Evolutionary conservation across 768 basidiomycete species (phyloP).

Genomic region (Pulveroboletus sp.): DNA sequence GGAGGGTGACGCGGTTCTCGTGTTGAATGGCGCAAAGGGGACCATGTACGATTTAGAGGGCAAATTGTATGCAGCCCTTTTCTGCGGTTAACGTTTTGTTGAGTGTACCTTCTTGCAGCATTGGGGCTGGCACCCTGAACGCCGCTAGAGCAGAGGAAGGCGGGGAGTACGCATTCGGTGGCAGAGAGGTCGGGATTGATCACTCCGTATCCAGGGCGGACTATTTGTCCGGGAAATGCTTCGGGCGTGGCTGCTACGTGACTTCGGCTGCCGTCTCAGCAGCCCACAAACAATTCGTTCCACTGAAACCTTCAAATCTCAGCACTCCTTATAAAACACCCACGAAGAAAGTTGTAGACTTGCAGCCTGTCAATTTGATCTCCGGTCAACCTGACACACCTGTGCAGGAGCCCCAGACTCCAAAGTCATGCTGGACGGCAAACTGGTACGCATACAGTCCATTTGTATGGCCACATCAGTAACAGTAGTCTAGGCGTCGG

Average conservation of each 20-base stretch:
- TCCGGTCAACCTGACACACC: conserved; percentile 15
- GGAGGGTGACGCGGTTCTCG: conserved; percentile 80
- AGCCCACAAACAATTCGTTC: conserved; percentile 29
- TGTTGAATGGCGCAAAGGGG: conserved; percentile 44
- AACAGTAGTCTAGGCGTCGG: conserved; percentile 55
- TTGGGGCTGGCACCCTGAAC: conserved; percentile 50
- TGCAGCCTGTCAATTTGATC: conserved; percentile 40
- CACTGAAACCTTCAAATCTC: conserved; percentile 29
- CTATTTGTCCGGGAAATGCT: conserved; percentile 65
- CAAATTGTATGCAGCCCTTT: conserved; percentile 47
- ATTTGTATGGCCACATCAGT: neutral
- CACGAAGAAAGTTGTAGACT: conserved; percentile 32
- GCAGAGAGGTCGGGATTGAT: conserved; percentile 68
- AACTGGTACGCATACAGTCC: conserved; percentile 51
- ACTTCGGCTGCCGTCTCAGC: conserved; percentile 20
- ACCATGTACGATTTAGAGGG: conserved; percentile 63
- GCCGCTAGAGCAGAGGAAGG: conserved; percentile 37
- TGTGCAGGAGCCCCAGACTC: conserved; percentile 7
- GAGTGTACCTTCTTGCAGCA: conserved; percentile 32
- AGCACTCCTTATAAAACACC: conserved; percentile 22
- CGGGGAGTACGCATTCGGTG: conserved; percentile 40
- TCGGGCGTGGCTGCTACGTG: conserved; percentile 38
- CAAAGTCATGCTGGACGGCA: conserved; percentile 56
- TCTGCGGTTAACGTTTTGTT: neutral
- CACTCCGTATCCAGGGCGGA: conserved; percentile 50